These are phyloP conservation scores for Flammula alnicola DNA, from an alignment of 1,284 basidiomycete species.

Conservation along the genomic window DNA sequence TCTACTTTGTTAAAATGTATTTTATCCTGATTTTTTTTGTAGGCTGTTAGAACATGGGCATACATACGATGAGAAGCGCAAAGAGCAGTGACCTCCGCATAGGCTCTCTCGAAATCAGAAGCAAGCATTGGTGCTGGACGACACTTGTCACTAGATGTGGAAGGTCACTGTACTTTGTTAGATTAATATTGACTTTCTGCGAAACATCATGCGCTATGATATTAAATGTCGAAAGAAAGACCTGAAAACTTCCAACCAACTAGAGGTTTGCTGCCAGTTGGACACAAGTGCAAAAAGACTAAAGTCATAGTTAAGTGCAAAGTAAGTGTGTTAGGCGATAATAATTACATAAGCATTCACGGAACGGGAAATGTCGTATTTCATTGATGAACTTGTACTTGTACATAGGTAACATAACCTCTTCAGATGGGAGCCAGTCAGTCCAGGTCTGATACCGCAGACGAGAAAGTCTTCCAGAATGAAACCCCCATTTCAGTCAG, in stretches of 20 bases:
- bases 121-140: no score
- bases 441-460: slow-evolving; percentile 52
- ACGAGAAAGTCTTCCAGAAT: slow-evolving; percentile 64
- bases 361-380: slow-evolving; percentile 5
- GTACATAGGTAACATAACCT: no score
- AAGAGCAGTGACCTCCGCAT: neutral
- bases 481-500: slow-evolving; percentile 70
- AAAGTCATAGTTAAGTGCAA: no score
- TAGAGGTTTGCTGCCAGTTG: no score
- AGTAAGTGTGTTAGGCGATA: neutral
- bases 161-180: no score
- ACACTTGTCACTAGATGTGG: no score
- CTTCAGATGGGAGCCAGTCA: slow-evolving; percentile 75
- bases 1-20: neutral
- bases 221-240: no score
- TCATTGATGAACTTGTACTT: neutral
- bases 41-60: slow-evolving; percentile 25
- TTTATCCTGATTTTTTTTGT: neutral
- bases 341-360: slow-evolving; percentile 5
- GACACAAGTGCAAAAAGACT: no score
- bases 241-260: no score
- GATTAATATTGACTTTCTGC: no score
- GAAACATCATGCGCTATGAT: no score
- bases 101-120: no score
- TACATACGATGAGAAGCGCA: slow-evolving; percentile 14